Evolutionary conservation across 805 yeast species (phyloP).

Genomic region (Candida maltosa): DNA sequence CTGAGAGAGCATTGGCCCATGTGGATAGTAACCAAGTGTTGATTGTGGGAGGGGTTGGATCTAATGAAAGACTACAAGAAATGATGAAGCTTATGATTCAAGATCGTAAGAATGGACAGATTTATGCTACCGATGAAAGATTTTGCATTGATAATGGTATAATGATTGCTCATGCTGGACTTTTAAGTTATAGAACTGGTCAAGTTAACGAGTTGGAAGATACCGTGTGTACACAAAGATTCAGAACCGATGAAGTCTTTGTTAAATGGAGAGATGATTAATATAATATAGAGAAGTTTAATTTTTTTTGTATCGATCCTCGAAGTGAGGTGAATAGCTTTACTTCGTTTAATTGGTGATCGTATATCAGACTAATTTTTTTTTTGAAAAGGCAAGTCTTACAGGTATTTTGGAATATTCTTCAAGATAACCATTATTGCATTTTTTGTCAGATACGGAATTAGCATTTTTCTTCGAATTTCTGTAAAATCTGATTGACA

Average conservation of each 20-base stretch:
- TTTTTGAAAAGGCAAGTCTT: constrained; percentile 7
- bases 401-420: too few relatives aligned
- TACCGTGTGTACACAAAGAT: constrained; percentile 89
- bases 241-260: constrained; percentile 90
- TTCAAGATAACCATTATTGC: too few relatives aligned
- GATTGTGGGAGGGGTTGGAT: constrained; percentile 98
- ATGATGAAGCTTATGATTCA: constrained; percentile 96
- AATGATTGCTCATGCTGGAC: constrained; percentile 98
- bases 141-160: constrained; percentile 98
- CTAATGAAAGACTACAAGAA: constrained; percentile 83
- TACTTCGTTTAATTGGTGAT: constrained; percentile 8
- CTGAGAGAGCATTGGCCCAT: constrained; percentile 98
- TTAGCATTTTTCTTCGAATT: constrained; percentile 14
- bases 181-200: constrained; percentile 82
- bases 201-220: constrained; percentile 54
- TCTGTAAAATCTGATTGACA: constrained; percentile 7
- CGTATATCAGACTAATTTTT: constrained; percentile 7
- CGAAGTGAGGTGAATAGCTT: constrained; percentile 2
- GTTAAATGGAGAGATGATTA: constrained; percentile 82
- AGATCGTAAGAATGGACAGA: constrained; percentile 78
- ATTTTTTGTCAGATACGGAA: constrained; percentile 31
- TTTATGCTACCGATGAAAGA: constrained; percentile 93
- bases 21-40: constrained; percentile 85
- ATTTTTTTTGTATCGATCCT: constrained; percentile 6
- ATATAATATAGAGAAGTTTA: constrained; percentile 3